A percentile compares a stretch with the other conserved stretches of the same genome.
Conservation (phyloP, 306 rosid genomes). For the Casuarina glauca region DNA sequence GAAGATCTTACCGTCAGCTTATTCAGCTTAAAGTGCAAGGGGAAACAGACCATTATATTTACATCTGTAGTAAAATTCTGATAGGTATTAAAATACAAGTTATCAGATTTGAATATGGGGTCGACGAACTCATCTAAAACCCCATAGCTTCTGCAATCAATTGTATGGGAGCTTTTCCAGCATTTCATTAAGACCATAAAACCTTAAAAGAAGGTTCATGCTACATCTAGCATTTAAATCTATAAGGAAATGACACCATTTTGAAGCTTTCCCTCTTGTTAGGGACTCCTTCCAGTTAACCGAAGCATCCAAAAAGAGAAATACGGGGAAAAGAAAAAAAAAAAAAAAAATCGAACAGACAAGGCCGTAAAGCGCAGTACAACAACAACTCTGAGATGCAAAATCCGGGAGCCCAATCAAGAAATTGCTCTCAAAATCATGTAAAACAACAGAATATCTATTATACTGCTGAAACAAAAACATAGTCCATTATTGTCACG, state of each 20-base stretch:
- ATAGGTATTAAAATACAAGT: too few species aligned
- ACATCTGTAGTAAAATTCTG: too few species aligned
- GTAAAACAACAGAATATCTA: background rate
- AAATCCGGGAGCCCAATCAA: background rate
- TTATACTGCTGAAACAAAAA: background rate
- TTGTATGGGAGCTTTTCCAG: too few species aligned
- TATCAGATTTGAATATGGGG: too few species aligned
- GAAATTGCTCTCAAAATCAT: slow-evolving; percentile 1
- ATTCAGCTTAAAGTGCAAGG: too few species aligned
- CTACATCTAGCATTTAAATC: background rate
- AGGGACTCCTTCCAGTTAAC: background rate
- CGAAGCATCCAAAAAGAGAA: background rate
- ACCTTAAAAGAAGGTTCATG: background rate
- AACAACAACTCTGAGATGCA: background rate
- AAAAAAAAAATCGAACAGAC: background rate
- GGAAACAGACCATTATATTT: too few species aligned
- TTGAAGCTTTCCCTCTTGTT: background rate
- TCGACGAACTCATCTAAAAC: too few species aligned
- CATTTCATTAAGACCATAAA: background rate
- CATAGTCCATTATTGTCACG: slow-evolving; percentile 1
- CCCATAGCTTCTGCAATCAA: too few species aligned
- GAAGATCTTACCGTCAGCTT: too few species aligned
- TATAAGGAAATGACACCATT: background rate
- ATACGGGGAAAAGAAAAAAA: background rate
- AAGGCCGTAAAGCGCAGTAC: background rate